Base-by-base conservation (phyloP, 805 yeast species). In the Metschnikowia borealis region DNA sequence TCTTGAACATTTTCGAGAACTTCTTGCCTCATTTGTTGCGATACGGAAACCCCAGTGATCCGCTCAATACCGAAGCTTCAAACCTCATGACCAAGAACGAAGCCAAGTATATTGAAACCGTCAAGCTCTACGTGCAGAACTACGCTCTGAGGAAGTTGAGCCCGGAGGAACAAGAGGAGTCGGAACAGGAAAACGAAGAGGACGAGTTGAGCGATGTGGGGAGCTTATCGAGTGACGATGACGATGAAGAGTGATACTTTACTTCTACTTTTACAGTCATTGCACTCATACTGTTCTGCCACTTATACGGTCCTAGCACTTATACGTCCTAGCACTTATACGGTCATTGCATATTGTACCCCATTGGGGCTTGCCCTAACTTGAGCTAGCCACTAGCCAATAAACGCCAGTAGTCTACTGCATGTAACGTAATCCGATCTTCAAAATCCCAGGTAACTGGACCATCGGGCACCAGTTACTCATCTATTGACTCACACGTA, bases 11-110 rank as follows among this genome's bases (percentile, higher is more conserved):
- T 23, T 89, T 94, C 65, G 98, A 92, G 62, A 85, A 89, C 64
- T 94, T 92, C 71, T 71, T 92, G 52, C 99, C 99, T 6, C 98
- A 95, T 60, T 71, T 92, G 51, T 73, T 92, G 54, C 80, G 91
- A 49, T 94, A 92, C 62, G 97, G 98, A 17, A 92, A 92, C 62
- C 92, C 98, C 1, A 75, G 92, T 13, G 99, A 92, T 66, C 99
- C 99, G 1, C 76, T 92, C 54, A 92, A 92, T 62, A 84, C 90
- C 10, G 94, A 87, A 52, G 98, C 98, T 0, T 88, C 96, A 5
- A 82, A 85, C 14, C 69, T 92, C 49, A 82, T 87, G 73, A 74
- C 84, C 54, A 79, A 83, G 50, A 89, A 89, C 60, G 84, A 82
- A 53, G 71, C 75, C 23, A 69, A 77, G 46, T 92, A 92, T 64